Conservation (phyloP, 1,284 basidiomycete species). For the Wallemia hederae region DNA sequence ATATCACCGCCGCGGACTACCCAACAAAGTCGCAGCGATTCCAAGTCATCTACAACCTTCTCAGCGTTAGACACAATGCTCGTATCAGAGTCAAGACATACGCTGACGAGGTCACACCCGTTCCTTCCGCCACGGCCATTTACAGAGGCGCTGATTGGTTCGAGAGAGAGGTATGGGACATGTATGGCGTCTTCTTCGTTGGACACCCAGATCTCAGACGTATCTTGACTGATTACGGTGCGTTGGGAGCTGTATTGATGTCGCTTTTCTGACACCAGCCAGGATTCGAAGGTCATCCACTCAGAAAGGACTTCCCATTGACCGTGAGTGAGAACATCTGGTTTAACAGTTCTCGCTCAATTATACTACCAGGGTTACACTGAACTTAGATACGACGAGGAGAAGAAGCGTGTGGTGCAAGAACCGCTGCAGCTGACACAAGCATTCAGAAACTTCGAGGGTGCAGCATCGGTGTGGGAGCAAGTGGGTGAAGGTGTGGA, state of each 20-base stretch:
- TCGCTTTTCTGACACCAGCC: constrained; percentile 1
- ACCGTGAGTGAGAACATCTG: constrained; percentile 28
- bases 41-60: constrained; percentile 86
- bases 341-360: background rate
- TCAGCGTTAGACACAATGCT: constrained; percentile 38
- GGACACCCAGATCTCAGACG: constrained; percentile 88
- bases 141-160: constrained; percentile 95
- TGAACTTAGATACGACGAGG: constrained; percentile 92
- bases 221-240: constrained; percentile 92
- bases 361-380: constrained; percentile 43
- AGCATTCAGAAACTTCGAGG: constrained; percentile 93
- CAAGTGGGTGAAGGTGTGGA: constrained; percentile 64
- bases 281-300: constrained; percentile 92
- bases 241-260: constrained; percentile 7
- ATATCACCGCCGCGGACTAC: constrained; percentile 85
- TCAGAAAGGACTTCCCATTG: constrained; percentile 92
- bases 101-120: constrained; percentile 76
- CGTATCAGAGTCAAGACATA: constrained; percentile 95
- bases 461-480: constrained; percentile 73
- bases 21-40: constrained; percentile 81
- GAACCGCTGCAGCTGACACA: constrained; percentile 94
- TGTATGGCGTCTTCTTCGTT: constrained; percentile 89
- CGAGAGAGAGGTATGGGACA: constrained; percentile 93
- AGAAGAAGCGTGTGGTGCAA: constrained; percentile 91
- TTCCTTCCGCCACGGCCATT: constrained; percentile 50